Conservation (phyloP, 2,329 filamentous ascomycete genomes). For the Grosmannia serpens region DNA sequence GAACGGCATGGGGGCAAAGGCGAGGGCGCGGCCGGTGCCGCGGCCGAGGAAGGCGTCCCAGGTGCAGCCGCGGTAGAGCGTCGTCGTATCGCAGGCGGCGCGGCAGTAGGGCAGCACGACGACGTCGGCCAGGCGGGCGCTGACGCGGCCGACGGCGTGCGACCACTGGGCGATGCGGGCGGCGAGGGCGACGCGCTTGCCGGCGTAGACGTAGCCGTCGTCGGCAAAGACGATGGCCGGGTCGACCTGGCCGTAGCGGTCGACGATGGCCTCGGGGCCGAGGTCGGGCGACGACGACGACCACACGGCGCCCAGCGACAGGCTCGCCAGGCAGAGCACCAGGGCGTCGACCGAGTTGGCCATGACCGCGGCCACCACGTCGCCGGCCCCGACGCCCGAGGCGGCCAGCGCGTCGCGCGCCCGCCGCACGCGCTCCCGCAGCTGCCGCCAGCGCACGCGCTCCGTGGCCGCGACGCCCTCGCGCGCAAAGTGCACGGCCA, state of each 20-base stretch:
- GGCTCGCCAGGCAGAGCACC: conserved; percentile 5
- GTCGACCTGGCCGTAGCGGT: conserved; percentile 8
- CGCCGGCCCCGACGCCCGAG: conserved; percentile 1
- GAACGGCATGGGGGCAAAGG: conserved; percentile 2
- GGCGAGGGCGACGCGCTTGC: conserved; percentile 3
- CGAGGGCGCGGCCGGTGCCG: neutral
- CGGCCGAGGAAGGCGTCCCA: conserved; percentile 1
- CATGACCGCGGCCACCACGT: conserved; percentile 8
- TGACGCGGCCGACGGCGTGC: neutral
- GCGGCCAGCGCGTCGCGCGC: neutral
- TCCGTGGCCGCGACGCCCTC: conserved; percentile 30
- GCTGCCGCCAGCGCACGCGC: conserved; percentile 2
- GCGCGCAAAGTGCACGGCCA: conserved; percentile 39
- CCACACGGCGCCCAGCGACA: conserved; percentile 9
- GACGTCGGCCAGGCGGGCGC: neutral
- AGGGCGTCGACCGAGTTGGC: conserved; percentile 8
- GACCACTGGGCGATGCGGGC: conserved; percentile 3
- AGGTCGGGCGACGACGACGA: conserved; percentile 9
- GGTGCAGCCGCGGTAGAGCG: neutral
- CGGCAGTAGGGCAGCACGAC: conserved; percentile 1
- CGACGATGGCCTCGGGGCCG: conserved; percentile 8
- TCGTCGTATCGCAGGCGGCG: neutral
- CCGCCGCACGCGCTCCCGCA: conserved; percentile 2
- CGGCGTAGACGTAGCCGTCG: conserved; percentile 4
- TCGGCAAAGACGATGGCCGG: conserved; percentile 9